Evolutionary conservation across 805 yeast species (phyloP).

Genomic region (Lachancea quebecensis): DNA sequence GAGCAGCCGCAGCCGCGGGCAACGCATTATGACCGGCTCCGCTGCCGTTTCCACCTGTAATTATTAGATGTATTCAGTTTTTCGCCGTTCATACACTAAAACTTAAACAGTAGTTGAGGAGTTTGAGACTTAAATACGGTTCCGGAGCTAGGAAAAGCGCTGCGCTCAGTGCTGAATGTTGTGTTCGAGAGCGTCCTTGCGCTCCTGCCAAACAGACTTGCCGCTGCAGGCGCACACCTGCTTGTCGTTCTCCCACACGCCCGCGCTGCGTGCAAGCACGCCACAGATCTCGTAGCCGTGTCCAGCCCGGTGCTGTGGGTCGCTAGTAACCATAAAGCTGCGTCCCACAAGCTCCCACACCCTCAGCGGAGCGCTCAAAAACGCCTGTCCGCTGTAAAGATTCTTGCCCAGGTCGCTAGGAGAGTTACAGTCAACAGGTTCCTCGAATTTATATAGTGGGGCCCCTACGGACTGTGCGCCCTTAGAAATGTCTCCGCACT

Average conservation of each 20-base stretch:
- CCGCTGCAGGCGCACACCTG: constrained; percentile 93
- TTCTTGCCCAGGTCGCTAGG: constrained; percentile 30
- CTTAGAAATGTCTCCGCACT: constrained; percentile 66
- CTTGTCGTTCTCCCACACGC: constrained; percentile 93
- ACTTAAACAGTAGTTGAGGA: too few relatives aligned
- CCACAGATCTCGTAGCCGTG: constrained; percentile 51
- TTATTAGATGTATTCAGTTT: neutral
- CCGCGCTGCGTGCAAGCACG: constrained; percentile 93
- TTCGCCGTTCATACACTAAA: too few relatives aligned
- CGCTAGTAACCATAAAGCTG: constrained; percentile 33
- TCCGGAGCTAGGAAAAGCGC: too few relatives aligned
- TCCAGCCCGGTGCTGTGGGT: constrained; percentile 14
- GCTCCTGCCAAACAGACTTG: constrained; percentile 92
- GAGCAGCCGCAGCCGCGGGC: constrained; percentile 7
- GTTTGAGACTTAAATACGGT: too few relatives aligned
- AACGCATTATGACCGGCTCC: neutral
- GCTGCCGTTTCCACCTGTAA: neutral
- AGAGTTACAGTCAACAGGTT: constrained; percentile 28
- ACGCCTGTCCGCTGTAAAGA: constrained; percentile 39
- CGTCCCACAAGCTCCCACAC: constrained; percentile 67
- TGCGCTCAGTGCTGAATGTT: constrained; percentile 16
- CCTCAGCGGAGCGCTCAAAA: constrained; percentile 38
- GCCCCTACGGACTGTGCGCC: constrained; percentile 67
- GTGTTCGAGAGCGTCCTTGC: constrained; percentile 56
- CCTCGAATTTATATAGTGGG: constrained; percentile 34